phyloP scores from a whole-genome alignment of 2,329 filamentous ascomycete genomes.

The Alternaria sp. region DNA sequence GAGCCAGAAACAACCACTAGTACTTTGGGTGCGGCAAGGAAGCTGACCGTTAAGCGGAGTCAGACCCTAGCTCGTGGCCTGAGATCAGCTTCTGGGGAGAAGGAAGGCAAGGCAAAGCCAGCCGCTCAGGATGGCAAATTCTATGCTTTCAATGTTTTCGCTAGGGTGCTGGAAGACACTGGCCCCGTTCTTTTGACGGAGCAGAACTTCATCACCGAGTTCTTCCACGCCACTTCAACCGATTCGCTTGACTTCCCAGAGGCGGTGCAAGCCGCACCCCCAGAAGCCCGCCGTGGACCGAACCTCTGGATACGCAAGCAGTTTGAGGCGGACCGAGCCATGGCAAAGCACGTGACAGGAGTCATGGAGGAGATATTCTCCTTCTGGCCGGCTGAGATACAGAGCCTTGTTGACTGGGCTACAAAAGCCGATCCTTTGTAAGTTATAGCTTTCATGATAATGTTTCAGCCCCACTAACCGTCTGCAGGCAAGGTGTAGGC shows the following conservation, averaged over 20 bases:
- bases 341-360: slow-evolving; percentile 84
- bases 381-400: slow-evolving; percentile 80
- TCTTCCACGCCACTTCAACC: slow-evolving; percentile 92
- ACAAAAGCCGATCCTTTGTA: slow-evolving; percentile 81
- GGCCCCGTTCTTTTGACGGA: slow-evolving; percentile 86
- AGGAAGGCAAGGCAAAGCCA: slow-evolving; percentile 64
- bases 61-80: slow-evolving; percentile 82
- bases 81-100: slow-evolving; percentile 72
- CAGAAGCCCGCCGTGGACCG: slow-evolving; percentile 73
- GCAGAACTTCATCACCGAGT: slow-evolving; percentile 96
- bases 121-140: slow-evolving; percentile 67
- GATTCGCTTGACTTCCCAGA: slow-evolving; percentile 85
- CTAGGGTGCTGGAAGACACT: slow-evolving; percentile 80
- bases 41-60: slow-evolving; percentile 91
- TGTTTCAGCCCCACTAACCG: slow-evolving; percentile 23
- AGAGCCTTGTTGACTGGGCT: slow-evolving; percentile 84
- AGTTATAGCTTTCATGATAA: slow-evolving; percentile 50
- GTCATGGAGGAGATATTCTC: slow-evolving; percentile 89
- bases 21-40: slow-evolving; percentile 72
- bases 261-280: slow-evolving; percentile 70
- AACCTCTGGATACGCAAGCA: slow-evolving; percentile 77
- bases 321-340: slow-evolving; percentile 86
- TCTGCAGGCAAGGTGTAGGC: slow-evolving; percentile 82
- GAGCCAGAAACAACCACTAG: slow-evolving; percentile 76
- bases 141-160: slow-evolving; percentile 82